Base-by-base conservation (phyloP, 2,329 filamentous ascomycete species). In the Meredithiella fracta region DNA sequence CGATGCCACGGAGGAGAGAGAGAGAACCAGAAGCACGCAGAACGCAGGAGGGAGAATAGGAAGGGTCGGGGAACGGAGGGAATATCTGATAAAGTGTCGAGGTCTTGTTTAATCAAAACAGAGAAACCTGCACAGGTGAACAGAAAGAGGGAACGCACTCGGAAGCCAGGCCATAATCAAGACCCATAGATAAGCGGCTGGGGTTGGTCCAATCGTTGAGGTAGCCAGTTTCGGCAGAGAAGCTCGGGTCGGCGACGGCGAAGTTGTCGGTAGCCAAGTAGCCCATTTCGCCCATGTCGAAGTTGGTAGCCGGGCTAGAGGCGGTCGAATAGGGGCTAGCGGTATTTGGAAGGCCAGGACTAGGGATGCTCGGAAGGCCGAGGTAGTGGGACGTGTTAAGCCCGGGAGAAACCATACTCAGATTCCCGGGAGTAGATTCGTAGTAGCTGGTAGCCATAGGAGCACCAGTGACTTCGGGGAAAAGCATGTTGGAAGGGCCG, bases 71-170 rank as follows among this genome's bases (percentile, higher is more conserved):
- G 40, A 7, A 42, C 11, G 38, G 40, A 44, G 47, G 25, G 25
- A 15, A 51, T 15, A 34, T 26, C 23, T 20, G 29, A 14, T 15
- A n/a, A 51, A 14, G 31, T 25, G 49, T 51, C 26, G 31, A 50
- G 52, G 56, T 52, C 47, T 51, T 50, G 31, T 37, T 37, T 58
- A 17, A 47, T 23, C 51, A 58, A 14, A 58, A 51, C 38, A 55
- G 56, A 54, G 52, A 44, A 47, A 49, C 50, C 49, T 20, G 22
- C 49, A 51, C 9, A 22, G 52, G 47, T 52, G 47, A 51, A 51
- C 54, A 51, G 37, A 47, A 58, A 58, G 56, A 51, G 51, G 44
- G 52, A 54, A 58, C 56, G 56, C 56, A 58, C 56, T 58, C 56
- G 47, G 56, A 47, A 47, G 52, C 56, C 47, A 58, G 53, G 47